phyloP scores from a whole-genome alignment of 495 filamentous ascomycete species.

The Penicillium longicatenatum region DNA sequence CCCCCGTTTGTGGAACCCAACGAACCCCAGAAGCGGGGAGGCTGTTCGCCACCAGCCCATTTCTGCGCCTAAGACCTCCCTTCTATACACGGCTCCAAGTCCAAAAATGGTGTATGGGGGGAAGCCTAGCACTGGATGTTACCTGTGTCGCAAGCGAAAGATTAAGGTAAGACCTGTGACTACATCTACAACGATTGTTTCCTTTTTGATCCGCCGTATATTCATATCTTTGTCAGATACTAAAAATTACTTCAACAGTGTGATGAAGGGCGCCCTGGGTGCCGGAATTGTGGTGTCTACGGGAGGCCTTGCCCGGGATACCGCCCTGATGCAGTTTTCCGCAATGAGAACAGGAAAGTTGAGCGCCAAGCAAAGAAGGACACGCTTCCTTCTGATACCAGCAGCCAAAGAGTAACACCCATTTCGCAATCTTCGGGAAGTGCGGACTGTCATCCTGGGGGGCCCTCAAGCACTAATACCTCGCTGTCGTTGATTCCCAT shows the following conservation, averaged over 20 bases:
- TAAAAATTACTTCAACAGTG: slow-evolving; percentile 39
- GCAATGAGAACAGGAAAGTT: slow-evolving; percentile 41
- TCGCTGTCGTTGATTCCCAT: slow-evolving; percentile 24
- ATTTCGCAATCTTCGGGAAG: slow-evolving; percentile 1
- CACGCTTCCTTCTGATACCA: slow-evolving; percentile 5
- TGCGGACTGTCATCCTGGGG: slow-evolving; percentile 3
- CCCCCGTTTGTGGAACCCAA: neutral
- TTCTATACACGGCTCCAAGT: neutral
- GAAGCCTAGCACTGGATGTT: slow-evolving; percentile 49
- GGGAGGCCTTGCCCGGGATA: slow-evolving; percentile 48
- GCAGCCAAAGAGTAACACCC: slow-evolving; percentile 5
- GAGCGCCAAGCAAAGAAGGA: slow-evolving; percentile 30
- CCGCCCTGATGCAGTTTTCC: slow-evolving; percentile 41
- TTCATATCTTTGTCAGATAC: neutral
- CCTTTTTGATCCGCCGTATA: neutral
- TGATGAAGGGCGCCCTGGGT: slow-evolving; percentile 45
- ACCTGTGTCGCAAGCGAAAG: slow-evolving; percentile 50
- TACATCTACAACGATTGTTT: slow-evolving; percentile 5
- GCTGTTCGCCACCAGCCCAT: slow-evolving; percentile 1
- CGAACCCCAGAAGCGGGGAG: neutral
- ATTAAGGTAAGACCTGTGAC: slow-evolving; percentile 42
- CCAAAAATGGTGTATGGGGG: slow-evolving; percentile 49
- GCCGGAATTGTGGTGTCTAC: slow-evolving; percentile 45
- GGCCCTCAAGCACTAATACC: neutral
- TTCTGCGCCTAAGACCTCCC: slow-evolving; percentile 1